Evolutionary conservation across 73 alveolate genomes (phyloP).

Genomic region (Symbiodinium pilosum): DNA sequence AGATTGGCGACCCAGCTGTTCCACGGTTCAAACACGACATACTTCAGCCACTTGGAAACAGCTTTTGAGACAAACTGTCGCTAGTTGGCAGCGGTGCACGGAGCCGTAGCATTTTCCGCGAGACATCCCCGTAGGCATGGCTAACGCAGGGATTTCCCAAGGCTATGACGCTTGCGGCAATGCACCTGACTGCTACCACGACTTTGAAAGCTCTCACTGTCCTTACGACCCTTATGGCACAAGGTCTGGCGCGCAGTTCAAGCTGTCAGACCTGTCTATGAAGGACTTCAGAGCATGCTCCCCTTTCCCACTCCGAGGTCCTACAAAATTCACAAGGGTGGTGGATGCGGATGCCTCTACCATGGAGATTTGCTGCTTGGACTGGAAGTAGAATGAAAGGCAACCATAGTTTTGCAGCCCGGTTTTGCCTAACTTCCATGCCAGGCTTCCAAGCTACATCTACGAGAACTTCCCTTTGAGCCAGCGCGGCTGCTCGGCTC

Average conservation of each 20-base stretch:
- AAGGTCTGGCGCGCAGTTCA: not conserved
- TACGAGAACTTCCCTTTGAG: conserved; percentile 33
- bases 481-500: conserved; percentile 12
- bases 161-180: conserved; percentile 22
- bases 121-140: not conserved
- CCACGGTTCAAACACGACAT: conserved; percentile 41
- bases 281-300: not conserved
- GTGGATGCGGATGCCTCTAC: conserved; percentile 67
- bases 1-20: conserved; percentile 22
- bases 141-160: not conserved
- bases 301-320: not conserved
- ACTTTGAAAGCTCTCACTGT: not conserved
- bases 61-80: too few species aligned
- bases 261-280: not conserved
- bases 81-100: too few species aligned
- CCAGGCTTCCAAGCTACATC: conserved; percentile 68
- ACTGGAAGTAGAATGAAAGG: too few species aligned
- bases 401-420: too few species aligned
- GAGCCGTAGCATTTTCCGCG: not conserved
- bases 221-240: not conserved
- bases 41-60: conserved; percentile 15
- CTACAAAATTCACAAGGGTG: conserved; percentile 59
- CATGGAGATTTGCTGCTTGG: conserved; percentile 48
- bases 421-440: too few species aligned
- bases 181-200: conserved; percentile 26